A percentile compares a stretch with the other conserved stretches of the same genome.
Evolutionary conservation across 306 rosid species (phyloP).

Genomic region (Lablab purpureus): DNA sequence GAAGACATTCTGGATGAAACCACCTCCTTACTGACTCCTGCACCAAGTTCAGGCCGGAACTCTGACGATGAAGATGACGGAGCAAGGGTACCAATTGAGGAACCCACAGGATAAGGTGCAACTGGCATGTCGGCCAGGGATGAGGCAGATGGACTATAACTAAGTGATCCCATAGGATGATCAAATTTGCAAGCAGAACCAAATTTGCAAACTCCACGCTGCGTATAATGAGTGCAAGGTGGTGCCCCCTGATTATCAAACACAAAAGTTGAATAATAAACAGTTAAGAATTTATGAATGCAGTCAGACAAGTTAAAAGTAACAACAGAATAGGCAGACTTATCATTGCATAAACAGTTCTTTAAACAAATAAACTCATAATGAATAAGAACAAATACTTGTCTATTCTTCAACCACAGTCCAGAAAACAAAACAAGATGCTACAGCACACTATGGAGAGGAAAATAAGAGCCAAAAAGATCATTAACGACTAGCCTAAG

Average conservation of each 20-base stretch:
- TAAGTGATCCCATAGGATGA: slow-evolving; percentile 87
- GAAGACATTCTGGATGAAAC: slow-evolving; percentile 81
- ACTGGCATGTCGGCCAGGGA: slow-evolving; percentile 94
- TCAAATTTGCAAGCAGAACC: slow-evolving; percentile 92
- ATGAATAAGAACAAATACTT: slow-evolving; percentile 6
- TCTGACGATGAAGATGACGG: slow-evolving; percentile 93
- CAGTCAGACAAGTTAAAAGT: slow-evolving; percentile 9
- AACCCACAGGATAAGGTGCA: slow-evolving; percentile 95
- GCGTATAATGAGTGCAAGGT: slow-evolving; percentile 86
- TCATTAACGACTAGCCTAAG: slow-evolving; percentile 15
- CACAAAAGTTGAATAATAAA: slow-evolving; percentile 45
- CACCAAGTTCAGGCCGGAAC: slow-evolving; percentile 74
- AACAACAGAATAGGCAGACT: slow-evolving; percentile 33
- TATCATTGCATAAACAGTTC: slow-evolving; percentile 26
- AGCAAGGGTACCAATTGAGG: slow-evolving; percentile 84
- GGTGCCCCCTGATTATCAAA: slow-evolving; percentile 84
- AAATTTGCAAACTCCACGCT: slow-evolving; percentile 90
- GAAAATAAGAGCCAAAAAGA: slow-evolving; percentile 28
- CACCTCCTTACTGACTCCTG: slow-evolving; percentile 78
- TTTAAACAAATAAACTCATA: slow-evolving; percentile 17
- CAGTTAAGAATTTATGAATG: slow-evolving; percentile 22
- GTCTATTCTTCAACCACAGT: slow-evolving; percentile 28
- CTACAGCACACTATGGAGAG: background rate
- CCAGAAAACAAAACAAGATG: slow-evolving; percentile 16
- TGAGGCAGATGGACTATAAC: slow-evolving; percentile 94